Evolutionary conservation across 2,329 filamentous ascomycete species (phyloP).

Genomic region (Pseudogymnoascus verrucosus): DNA sequence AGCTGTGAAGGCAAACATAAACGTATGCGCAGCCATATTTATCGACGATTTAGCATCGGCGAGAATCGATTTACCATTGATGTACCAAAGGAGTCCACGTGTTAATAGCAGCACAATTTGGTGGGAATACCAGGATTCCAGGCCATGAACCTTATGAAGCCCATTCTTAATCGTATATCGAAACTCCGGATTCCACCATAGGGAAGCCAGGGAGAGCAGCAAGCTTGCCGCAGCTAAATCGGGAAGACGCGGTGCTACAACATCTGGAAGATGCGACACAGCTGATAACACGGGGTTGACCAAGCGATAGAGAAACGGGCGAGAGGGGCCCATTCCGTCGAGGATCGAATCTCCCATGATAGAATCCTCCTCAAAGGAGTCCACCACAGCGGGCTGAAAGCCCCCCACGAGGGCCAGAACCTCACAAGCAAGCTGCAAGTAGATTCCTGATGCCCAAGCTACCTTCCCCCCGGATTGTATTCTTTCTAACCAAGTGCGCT

Average conservation of each 20-base stretch:
- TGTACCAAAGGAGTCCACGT: constrained; percentile 39
- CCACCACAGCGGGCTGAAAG: not conserved
- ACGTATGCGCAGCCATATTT: constrained; percentile 39
- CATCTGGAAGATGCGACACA: not conserved
- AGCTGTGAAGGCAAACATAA: constrained; percentile 44
- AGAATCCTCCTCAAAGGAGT: constrained; percentile 26
- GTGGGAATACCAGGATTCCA: constrained; percentile 58
- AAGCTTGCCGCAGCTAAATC: not conserved
- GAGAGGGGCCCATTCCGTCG: not conserved
- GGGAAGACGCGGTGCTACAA: not conserved
- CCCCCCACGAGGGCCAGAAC: constrained; percentile 12
- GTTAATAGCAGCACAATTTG: constrained; percentile 52
- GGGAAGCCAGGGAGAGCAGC: constrained; percentile 29
- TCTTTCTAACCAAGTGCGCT: constrained; percentile 35
- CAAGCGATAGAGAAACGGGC: not conserved
- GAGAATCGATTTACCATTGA: constrained; percentile 18
- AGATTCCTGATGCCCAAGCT: constrained; percentile 22
- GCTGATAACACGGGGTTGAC: not conserved
- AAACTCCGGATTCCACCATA: constrained; percentile 64
- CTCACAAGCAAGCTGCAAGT: constrained; percentile 23
- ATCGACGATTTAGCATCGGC: constrained; percentile 14
- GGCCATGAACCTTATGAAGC: constrained; percentile 49
- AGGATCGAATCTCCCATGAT: not conserved
- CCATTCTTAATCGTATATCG: constrained; percentile 52
- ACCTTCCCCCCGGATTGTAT: constrained; percentile 27